Evolutionary conservation across 106 monocot species (phyloP).

Genomic region (Triglochin maritima): DNA sequence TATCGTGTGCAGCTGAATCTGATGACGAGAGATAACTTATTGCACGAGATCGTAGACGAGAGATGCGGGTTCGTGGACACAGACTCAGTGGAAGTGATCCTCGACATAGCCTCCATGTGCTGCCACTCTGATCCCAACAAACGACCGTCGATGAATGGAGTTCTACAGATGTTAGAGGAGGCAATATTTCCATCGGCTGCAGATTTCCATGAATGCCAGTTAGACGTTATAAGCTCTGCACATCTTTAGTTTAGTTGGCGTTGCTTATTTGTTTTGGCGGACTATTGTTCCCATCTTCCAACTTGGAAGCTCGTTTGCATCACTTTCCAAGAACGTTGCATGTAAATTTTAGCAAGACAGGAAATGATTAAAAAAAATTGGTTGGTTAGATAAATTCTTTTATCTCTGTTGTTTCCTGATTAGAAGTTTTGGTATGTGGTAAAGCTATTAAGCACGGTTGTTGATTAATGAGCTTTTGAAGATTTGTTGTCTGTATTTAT

Average conservation of each 20-base stretch:
- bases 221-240: slow-evolving; percentile 34
- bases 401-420: no score
- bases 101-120: slow-evolving; percentile 87
- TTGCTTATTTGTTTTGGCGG: background rate
- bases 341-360: no score
- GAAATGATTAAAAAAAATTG: no score
- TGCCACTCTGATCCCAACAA: slow-evolving; percentile 56
- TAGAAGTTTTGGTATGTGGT: no score
- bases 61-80: slow-evolving; percentile 53
- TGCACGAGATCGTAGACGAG: slow-evolving; percentile 71
- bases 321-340: no score
- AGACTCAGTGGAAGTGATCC: slow-evolving; percentile 64
- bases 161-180: slow-evolving; percentile 84
- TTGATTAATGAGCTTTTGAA: no score
- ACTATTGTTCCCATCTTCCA: background rate
- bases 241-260: slow-evolving; percentile 9
- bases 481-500: no score
- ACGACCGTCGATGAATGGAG: slow-evolving; percentile 63
- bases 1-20: slow-evolving; percentile 51
- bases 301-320: background rate
- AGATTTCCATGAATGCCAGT: slow-evolving; percentile 56
- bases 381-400: no score
- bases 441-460: no score
- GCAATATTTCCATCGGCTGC: slow-evolving; percentile 52
- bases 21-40: slow-evolving; percentile 34